Evolutionary conservation across 1,139 yeast genomes (phyloP).

Genomic region (Hyphopichia wangnamkhiaoensis): DNA sequence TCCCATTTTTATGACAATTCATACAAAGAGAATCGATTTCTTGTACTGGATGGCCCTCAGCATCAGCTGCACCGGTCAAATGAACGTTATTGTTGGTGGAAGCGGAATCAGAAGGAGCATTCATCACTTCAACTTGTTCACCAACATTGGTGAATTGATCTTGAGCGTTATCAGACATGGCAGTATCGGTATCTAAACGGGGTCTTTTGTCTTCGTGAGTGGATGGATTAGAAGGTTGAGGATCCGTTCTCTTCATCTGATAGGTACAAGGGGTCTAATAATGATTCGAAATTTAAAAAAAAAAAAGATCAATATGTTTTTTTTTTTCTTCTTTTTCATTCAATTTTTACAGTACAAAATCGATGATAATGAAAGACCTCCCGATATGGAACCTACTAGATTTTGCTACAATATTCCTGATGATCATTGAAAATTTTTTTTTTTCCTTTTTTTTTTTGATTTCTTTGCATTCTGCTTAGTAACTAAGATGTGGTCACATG

Average conservation of each 20-base stretch:
- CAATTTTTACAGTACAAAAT: not conserved
- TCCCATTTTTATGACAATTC: constrained; percentile 89
- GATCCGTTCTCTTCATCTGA: constrained; percentile 23
- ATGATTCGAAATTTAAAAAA: not conserved
- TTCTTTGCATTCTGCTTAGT: no score
- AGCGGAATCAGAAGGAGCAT: no score
- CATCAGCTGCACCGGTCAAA: constrained; percentile 68
- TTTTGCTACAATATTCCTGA: constrained; percentile 1
- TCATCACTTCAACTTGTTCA: constrained; percentile 48
- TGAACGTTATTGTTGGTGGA: constrained; percentile 16
- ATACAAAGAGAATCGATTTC: constrained; percentile 94
- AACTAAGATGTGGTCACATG: no score
- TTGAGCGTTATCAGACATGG: constrained; percentile 7
- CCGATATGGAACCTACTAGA: constrained; percentile 1
- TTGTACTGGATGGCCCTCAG: constrained; percentile 95
- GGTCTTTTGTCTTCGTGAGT: constrained; percentile 8
- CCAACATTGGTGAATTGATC: constrained; percentile 55
- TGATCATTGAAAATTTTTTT: constrained; percentile 6
- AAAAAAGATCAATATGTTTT: no score
- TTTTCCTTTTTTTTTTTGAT: no score
- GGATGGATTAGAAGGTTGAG: constrained; percentile 8
- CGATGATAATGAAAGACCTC: not conserved
- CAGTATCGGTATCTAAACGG: constrained; percentile 10
- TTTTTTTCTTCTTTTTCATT: no score
- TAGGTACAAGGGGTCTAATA: not conserved